A percentile compares a stretch with the other conserved stretches of the same genome.
These are phyloP conservation scores for Stropharia rugosoannulata DNA, from an alignment of 768 basidiomycete genomes.

Conservation along the genomic window DNA sequence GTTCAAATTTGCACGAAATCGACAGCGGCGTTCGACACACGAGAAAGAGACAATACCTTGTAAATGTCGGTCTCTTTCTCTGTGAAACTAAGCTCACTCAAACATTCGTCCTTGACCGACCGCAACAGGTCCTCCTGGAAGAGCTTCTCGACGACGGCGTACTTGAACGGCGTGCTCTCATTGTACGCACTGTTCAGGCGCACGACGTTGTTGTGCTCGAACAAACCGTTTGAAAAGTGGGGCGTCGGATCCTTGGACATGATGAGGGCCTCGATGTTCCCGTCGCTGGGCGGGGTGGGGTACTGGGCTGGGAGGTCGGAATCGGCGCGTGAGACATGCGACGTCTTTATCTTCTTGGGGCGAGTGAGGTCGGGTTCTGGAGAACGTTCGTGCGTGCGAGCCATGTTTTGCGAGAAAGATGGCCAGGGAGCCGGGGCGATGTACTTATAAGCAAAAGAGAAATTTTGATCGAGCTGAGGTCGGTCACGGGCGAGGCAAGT, in stretches of 20 bases:
- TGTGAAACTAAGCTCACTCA: conserved; percentile 75
- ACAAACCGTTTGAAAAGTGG: conserved; percentile 52
- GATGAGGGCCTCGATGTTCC: conserved; percentile 16
- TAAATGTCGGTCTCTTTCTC: conserved; percentile 99
- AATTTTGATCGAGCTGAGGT: conserved; percentile 10
- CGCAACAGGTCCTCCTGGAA: conserved; percentile 82
- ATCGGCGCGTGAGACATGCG: conserved; percentile 17
- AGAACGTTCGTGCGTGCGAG: conserved; percentile 46
- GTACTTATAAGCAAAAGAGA: conserved; percentile 5
- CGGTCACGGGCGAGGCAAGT: conserved; percentile 12
- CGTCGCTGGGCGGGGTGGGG: conserved; percentile 13
- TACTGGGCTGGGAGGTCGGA: conserved; percentile 1
- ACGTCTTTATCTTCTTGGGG: conserved; percentile 29
- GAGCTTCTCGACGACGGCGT: conserved; percentile 76
- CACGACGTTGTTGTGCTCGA: conserved; percentile 56
- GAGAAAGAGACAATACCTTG: conserved; percentile 54
- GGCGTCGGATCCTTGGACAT: conserved; percentile 30
- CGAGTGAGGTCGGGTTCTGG: conserved; percentile 33
- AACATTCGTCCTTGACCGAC: conserved; percentile 82
- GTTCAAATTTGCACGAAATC: not conserved
- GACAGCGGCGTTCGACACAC: not conserved
- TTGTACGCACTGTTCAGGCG: conserved; percentile 56
- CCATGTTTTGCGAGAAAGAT: conserved; percentile 12
- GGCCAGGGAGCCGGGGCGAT: not conserved
- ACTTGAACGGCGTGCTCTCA: conserved; percentile 71